Evolutionary conservation across 192 early-diverging fungal genomes (phyloP).

Genomic region (Borealophlyctis nickersoniae): DNA sequence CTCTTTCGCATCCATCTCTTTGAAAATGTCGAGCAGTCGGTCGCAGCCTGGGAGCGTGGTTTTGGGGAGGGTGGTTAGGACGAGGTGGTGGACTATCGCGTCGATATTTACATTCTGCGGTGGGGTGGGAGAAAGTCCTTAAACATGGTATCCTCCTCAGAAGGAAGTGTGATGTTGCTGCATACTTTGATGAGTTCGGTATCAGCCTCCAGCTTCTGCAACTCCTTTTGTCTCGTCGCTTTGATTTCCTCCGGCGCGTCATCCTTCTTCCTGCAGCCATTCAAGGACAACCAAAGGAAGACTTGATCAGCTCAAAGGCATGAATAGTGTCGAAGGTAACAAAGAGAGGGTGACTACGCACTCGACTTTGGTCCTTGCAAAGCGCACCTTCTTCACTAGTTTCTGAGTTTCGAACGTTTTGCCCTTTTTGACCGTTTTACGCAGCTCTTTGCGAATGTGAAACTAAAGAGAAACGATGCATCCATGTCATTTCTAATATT

Average conservation of each 20-base stretch:
- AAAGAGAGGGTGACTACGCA: no score
- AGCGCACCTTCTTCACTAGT: constrained; percentile 33
- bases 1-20: no score
- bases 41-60: constrained; percentile 9
- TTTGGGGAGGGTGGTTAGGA: constrained; percentile 7
- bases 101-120: constrained; percentile 7
- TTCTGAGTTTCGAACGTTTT: constrained; percentile 27
- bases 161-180: no score
- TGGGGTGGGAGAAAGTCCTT: no score
- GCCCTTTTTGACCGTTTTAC: constrained; percentile 26
- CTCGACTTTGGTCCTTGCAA: constrained; percentile 24
- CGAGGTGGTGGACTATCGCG: not conserved
- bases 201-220: constrained; percentile 31
- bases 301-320: no score
- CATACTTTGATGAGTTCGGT: constrained; percentile 29
- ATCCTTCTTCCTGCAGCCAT: not conserved
- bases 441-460: constrained; percentile 28
- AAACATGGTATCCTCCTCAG: no score
- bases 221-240: constrained; percentile 12
- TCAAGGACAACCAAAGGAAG: no score
- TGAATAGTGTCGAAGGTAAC: no score
- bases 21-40: not conserved
- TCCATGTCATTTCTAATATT: not conserved
- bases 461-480: constrained; percentile 16
- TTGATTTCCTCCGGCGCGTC: constrained; percentile 15